Conservation (phyloP, 2,329 filamentous ascomycete species). For the Aspergillus costaricaensis region DNA sequence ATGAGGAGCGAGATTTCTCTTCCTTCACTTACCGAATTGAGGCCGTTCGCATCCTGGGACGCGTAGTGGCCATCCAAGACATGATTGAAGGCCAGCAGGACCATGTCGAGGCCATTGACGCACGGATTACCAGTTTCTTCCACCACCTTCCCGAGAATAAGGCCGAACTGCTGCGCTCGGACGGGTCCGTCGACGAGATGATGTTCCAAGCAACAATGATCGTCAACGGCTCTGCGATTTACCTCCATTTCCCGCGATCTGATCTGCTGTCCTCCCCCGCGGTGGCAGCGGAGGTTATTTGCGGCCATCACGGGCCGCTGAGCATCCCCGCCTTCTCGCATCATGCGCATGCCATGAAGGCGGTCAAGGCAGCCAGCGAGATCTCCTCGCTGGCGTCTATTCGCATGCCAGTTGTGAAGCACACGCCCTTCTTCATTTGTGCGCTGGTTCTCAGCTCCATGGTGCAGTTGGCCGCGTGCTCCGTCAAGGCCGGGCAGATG, state of each 20-base stretch:
- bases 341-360: slow-evolving; percentile 71
- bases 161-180: slow-evolving; percentile 66
- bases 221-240: slow-evolving; percentile 62
- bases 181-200: slow-evolving; percentile 79
- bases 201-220: slow-evolving; percentile 92
- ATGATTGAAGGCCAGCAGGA: slow-evolving; percentile 49
- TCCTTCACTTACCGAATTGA: slow-evolving; percentile 85
- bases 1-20: slow-evolving; percentile 69
- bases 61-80: slow-evolving; percentile 60
- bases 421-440: slow-evolving; percentile 84
- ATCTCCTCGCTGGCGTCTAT: slow-evolving; percentile 73
- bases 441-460: slow-evolving; percentile 76
- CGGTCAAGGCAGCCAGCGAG: slow-evolving; percentile 74
- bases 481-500: slow-evolving; percentile 57
- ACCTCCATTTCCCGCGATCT: slow-evolving; percentile 77
- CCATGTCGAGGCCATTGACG: slow-evolving; percentile 62
- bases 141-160: slow-evolving; percentile 76
- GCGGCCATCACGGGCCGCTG: slow-evolving; percentile 42
- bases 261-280: slow-evolving; percentile 63
- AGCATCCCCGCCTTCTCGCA: slow-evolving; percentile 44
- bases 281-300: slow-evolving; percentile 52
- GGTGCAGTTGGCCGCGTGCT: slow-evolving; percentile 80
- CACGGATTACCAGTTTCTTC: slow-evolving; percentile 70
- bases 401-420: slow-evolving; percentile 61
- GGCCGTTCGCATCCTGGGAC: slow-evolving; percentile 74